Evolutionary conservation across 2,329 filamentous ascomycete genomes (phyloP).

Genomic region (Fusarium sp.): DNA sequence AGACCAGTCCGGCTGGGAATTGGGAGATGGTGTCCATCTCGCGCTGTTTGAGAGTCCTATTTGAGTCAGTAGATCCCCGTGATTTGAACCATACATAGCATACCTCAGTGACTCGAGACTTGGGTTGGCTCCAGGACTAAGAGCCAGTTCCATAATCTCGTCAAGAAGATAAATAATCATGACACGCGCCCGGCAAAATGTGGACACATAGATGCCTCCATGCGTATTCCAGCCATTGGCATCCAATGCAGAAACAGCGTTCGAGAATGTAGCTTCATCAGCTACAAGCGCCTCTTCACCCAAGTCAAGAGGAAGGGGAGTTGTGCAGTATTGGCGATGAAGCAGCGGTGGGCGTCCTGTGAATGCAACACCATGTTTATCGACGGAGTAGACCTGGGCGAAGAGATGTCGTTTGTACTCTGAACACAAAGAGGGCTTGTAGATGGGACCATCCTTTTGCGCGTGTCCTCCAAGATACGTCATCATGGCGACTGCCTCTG

Average conservation of each 20-base stretch:
- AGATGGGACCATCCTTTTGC: neutral
- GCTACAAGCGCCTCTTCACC: slow-evolving; percentile 51
- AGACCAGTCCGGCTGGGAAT: slow-evolving; percentile 6
- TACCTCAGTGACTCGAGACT: slow-evolving; percentile 8
- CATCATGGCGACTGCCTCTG: slow-evolving; percentile 12
- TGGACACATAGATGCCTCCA: slow-evolving; percentile 47
- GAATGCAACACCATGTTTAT: slow-evolving; percentile 55
- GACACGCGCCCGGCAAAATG: slow-evolving; percentile 42
- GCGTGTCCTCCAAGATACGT: slow-evolving; percentile 19
- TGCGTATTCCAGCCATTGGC: slow-evolving; percentile 54
- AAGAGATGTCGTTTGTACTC: slow-evolving; percentile 44
- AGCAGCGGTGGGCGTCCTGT: slow-evolving; percentile 55
- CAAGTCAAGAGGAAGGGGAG: slow-evolving; percentile 55
- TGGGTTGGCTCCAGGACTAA: slow-evolving; percentile 8
- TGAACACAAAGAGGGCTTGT: slow-evolving; percentile 19
- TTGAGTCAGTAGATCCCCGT: neutral
- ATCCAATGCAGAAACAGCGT: slow-evolving; percentile 42
- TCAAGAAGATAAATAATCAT: slow-evolving; percentile 42
- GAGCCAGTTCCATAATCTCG: slow-evolving; percentile 46
- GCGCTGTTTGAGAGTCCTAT: slow-evolving; percentile 9
- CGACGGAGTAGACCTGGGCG: slow-evolving; percentile 48
- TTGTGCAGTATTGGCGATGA: slow-evolving; percentile 47
- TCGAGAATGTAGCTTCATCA: slow-evolving; percentile 22
- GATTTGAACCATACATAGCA: neutral
- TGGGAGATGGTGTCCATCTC: slow-evolving; percentile 1